These are phyloP conservation scores for Penicillium brevicompactum DNA, from an alignment of 2,329 filamentous ascomycete species.

Conservation along the genomic window DNA sequence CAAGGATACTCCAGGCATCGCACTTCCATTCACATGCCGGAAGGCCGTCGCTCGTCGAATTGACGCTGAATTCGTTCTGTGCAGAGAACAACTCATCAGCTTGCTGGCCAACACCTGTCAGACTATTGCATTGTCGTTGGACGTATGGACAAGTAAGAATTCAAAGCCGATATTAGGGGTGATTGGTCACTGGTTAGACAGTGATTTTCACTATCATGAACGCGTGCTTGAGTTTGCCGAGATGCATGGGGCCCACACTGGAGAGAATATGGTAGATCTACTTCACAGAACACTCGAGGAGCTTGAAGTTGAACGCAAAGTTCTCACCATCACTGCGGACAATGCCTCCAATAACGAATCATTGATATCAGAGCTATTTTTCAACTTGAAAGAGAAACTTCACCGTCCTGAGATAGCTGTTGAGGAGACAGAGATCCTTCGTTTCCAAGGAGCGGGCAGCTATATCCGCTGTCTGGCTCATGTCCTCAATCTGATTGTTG, in stretches of 20 bases:
- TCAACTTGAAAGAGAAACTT: background rate
- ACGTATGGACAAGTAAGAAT: background rate
- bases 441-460: background rate
- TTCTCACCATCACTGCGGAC: background rate
- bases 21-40: background rate
- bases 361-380: background rate
- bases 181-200: background rate
- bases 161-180: background rate
- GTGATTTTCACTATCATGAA: background rate
- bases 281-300: background rate
- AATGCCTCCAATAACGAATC: background rate
- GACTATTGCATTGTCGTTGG: background rate
- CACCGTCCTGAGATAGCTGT: background rate
- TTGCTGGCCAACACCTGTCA: background rate
- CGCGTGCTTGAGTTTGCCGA: background rate
- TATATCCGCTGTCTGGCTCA: constrained; percentile 6
- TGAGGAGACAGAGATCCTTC: background rate
- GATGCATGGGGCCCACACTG: background rate
- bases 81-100: background rate
- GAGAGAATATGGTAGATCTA: background rate
- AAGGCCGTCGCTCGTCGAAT: background rate
- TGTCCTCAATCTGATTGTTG: constrained; percentile 13
- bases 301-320: background rate
- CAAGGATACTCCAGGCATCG: background rate
- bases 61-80: background rate